phyloP scores from a whole-genome alignment of 2,329 filamentous ascomycete genomes.

The Pseudocercospora pini-densiflorae region DNA sequence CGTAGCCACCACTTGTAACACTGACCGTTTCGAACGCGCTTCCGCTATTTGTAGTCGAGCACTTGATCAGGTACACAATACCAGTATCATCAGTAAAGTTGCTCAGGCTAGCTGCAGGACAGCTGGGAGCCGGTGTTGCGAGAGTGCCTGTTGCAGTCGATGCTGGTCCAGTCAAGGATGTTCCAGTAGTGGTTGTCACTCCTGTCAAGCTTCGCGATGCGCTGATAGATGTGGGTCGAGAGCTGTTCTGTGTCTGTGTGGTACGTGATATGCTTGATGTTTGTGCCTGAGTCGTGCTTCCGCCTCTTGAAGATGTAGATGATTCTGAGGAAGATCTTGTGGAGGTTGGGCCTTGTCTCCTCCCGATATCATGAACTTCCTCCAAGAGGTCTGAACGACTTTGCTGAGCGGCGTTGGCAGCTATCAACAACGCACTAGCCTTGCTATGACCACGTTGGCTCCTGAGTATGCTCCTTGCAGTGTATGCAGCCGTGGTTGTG shows the following conservation, averaged over 20 bases:
- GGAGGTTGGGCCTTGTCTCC: neutral
- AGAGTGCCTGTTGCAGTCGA: slow-evolving; percentile 18
- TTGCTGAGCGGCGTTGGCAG: neutral
- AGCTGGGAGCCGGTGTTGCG: slow-evolving; percentile 26
- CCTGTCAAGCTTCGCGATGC: slow-evolving; percentile 14
- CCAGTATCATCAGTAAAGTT: slow-evolving; percentile 31
- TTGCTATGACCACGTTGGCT: neutral
- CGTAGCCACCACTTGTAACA: slow-evolving; percentile 35
- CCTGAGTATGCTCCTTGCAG: neutral
- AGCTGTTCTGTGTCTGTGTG: slow-evolving; percentile 17
- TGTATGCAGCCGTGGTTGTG: slow-evolving; percentile 18
- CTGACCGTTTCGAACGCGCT: slow-evolving; percentile 27
- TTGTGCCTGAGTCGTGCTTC: neutral
- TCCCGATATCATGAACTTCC: neutral
- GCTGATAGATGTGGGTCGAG: slow-evolving; percentile 8
- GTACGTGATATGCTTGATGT: neutral
- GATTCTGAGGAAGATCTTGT: neutral
- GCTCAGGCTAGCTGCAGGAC: slow-evolving; percentile 29
- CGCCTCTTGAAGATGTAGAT: neutral
- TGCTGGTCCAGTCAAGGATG: slow-evolving; percentile 10
- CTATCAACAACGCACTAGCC: slow-evolving; percentile 3
- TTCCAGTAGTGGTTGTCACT: neutral
- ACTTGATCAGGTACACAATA: slow-evolving; percentile 35
- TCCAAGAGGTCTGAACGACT: neutral
- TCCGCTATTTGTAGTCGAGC: slow-evolving; percentile 34